A percentile compares a stretch with the other conserved stretches of the same genome.
Conservation (phyloP, 73 alveolate species). For the Diophrys sp. region DNA sequence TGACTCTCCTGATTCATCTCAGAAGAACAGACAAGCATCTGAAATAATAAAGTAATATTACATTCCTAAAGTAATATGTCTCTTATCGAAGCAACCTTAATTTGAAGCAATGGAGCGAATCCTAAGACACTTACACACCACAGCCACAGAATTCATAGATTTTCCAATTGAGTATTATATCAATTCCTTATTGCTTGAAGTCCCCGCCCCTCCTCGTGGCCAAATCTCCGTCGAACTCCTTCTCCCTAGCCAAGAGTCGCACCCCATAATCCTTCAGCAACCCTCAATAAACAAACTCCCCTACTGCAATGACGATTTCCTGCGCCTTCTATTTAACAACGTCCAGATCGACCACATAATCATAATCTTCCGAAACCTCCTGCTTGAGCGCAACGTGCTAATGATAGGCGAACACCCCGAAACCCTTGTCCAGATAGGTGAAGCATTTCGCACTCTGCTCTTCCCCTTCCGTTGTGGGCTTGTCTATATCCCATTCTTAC, state of each 20-base stretch:
- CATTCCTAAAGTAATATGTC: conserved; percentile 22
- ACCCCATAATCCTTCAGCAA: not conserved
- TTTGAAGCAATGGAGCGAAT: conserved; percentile 23
- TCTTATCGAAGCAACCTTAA: conserved; percentile 30
- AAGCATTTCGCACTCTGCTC: conserved; percentile 28
- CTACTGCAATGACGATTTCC: conserved; percentile 8
- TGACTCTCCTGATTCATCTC: too few species aligned
- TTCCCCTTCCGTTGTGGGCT: conserved; percentile 39
- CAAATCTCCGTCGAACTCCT: conserved; percentile 5
- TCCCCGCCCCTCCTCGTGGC: conserved; percentile 56
- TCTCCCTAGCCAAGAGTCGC: conserved; percentile 14
- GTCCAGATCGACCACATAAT: conserved; percentile 27
- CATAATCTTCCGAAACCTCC: conserved; percentile 16
- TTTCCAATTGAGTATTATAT: conserved; percentile 37
- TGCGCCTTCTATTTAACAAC: conserved; percentile 25
- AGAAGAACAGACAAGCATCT: too few species aligned
- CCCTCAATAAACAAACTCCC: conserved; percentile 39
- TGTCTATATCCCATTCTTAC: conserved; percentile 46
- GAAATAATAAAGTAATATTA: too few species aligned
- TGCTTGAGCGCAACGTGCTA: conserved; percentile 15
- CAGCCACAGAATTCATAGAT: conserved; percentile 10
- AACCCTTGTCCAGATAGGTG: conserved; percentile 31
- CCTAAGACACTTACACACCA: conserved; percentile 2
- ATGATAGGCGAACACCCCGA: conserved; percentile 22
- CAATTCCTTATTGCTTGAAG: conserved; percentile 1